Evolutionary conservation across 2,329 filamentous ascomycete species (phyloP).

Genomic region (Monosporascus sp.): DNA sequence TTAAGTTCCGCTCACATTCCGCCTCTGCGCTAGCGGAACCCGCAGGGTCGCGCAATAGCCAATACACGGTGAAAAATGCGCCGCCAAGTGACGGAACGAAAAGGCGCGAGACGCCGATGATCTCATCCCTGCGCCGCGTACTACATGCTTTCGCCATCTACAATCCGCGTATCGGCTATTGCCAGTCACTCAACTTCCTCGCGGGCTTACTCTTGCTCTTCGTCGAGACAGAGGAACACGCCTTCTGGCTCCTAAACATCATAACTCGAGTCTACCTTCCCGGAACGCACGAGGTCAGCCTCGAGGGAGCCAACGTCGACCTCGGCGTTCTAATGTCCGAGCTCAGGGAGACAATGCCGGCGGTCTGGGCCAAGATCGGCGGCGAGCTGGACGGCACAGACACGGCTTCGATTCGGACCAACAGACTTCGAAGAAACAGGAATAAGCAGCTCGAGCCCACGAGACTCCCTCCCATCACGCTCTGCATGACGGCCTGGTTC

Average conservation of each 20-base stretch:
- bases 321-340: slow-evolving; percentile 88
- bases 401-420: slow-evolving; percentile 25
- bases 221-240: slow-evolving; percentile 80
- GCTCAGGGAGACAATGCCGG: slow-evolving; percentile 75
- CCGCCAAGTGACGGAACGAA: slow-evolving; percentile 19
- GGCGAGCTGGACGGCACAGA: slow-evolving; percentile 59
- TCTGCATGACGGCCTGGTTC: slow-evolving; percentile 95
- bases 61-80: slow-evolving; percentile 30
- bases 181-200: slow-evolving; percentile 92
- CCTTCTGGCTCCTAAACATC: slow-evolving; percentile 89
- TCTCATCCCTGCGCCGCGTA: slow-evolving; percentile 76
- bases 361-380: slow-evolving; percentile 83
- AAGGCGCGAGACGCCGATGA: slow-evolving; percentile 65
- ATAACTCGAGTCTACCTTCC: slow-evolving; percentile 85
- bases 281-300: slow-evolving; percentile 82
- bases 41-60: slow-evolving; percentile 30
- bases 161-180: slow-evolving; percentile 89
- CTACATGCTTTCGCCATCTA: slow-evolving; percentile 86
- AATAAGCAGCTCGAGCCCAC: slow-evolving; percentile 36
- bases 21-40: slow-evolving; percentile 26
- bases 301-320: slow-evolving; percentile 91
- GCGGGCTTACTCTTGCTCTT: slow-evolving; percentile 86
- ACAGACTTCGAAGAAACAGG: slow-evolving; percentile 34
- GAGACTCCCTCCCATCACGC: slow-evolving; percentile 79
- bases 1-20: slow-evolving; percentile 66